Evolutionary conservation across 805 yeast genomes (phyloP), one percentile per base, ranked within the genome.

Genomic region (Sugiyamaella qingdaonensis): DNA sequence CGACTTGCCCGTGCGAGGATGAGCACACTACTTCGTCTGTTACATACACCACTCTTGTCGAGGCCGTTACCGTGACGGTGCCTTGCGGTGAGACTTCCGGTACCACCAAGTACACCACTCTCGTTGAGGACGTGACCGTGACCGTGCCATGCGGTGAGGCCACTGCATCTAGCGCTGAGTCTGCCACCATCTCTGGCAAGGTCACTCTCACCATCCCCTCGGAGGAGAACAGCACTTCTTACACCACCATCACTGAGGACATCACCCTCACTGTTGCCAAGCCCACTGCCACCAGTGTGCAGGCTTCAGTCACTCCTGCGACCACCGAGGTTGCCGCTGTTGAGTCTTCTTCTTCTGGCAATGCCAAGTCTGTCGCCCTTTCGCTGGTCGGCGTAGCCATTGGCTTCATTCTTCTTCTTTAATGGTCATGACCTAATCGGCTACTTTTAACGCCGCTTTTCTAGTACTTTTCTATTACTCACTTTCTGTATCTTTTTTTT

Each of bases 51-150:
- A 48, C 51, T 39, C 31, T 31, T 10, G 42, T 37, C 13, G 19
- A 18, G 13, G 18, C 29, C 11, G 51, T n/a, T 10, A 48, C 51
- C 39, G 51, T 48, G n/a, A 32, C 47, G 44, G 51, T 36, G 21
- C 51, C 51, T 9, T 45, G 48, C 39, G 27, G 14, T 13, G 27
- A 14, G n/a, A 21, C 39, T 45, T 18, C 24, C 7, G 48, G 48
- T 8, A 11, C 48, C 5, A 27, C 31, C 13, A 14, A 18, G 16
- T 45, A 45, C 48, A 45, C 48, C 39, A 45, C 48, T n/a, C 33
- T 18, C 8, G n/a, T 33, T 31, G 39, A 18, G 14, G 31, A 18
- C n/a, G 70, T 67, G 50, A 74, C 85, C 60, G 88, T 88, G 68
- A 83, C 88, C 54, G 88, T 85, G 57, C 45, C 45, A 14, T 48